These are phyloP conservation scores for Rhynchosporium graminicola DNA, from an alignment of 2,329 filamentous ascomycete genomes.

Conservation along the genomic window DNA sequence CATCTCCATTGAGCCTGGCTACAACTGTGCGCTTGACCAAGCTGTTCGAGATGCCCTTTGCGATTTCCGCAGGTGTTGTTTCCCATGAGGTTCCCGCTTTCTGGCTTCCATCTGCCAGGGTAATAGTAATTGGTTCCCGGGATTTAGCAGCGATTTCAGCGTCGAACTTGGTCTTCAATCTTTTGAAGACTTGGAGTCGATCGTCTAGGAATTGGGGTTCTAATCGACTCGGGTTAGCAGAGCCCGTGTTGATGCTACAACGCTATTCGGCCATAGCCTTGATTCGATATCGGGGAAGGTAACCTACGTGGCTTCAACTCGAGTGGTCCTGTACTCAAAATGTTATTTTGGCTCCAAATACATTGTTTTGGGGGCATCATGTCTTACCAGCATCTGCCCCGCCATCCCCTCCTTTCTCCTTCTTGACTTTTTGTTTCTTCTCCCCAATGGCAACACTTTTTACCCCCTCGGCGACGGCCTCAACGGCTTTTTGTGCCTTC, in stretches of 20 bases:
- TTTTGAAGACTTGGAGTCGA: conserved; percentile 84
- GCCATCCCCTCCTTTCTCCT: conserved; percentile 53
- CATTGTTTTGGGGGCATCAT: conserved; percentile 5
- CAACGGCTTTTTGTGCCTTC: conserved; percentile 49
- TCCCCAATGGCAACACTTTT: conserved; percentile 59
- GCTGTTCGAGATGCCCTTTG: conserved; percentile 79
- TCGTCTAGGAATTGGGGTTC: conserved; percentile 73
- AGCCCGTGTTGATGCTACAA: background rate
- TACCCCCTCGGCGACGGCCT: conserved; percentile 55
- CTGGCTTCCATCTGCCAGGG: conserved; percentile 70
- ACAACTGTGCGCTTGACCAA: conserved; percentile 85
- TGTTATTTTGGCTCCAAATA: conserved; percentile 9
- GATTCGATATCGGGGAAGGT: background rate
- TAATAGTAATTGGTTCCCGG: conserved; percentile 72
- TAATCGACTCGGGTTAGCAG: conserved; percentile 27
- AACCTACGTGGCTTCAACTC: conserved; percentile 21
- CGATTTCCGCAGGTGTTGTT: conserved; percentile 81
- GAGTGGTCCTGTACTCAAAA: conserved; percentile 14
- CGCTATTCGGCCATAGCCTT: conserved; percentile 37
- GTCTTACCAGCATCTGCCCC: conserved; percentile 37
- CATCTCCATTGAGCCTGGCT: conserved; percentile 74
- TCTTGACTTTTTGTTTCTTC: conserved; percentile 44
- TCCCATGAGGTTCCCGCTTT: conserved; percentile 83
- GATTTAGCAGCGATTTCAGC: conserved; percentile 72
- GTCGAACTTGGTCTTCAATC: conserved; percentile 81